Evolutionary conservation across 116 monocot species (phyloP).

Genomic region (Cymodocea nodosa): DNA sequence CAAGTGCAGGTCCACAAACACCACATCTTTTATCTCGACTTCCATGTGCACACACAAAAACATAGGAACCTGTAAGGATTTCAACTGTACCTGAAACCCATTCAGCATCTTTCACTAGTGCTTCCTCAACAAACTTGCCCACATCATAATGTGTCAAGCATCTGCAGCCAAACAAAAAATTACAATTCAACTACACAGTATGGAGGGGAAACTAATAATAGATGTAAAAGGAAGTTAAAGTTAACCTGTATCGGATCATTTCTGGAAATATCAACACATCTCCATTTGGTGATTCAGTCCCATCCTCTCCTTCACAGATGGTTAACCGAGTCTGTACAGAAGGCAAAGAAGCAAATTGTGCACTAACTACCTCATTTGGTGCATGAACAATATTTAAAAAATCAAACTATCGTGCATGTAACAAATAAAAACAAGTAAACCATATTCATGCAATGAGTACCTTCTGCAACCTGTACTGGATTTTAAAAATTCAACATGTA

Average conservation of each 20-base stretch:
- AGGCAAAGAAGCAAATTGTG: neutral
- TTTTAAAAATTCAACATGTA: too few species aligned
- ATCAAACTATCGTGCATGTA: too few species aligned
- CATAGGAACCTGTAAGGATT: constrained; percentile 33
- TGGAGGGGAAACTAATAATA: neutral
- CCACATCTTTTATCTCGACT: constrained; percentile 62
- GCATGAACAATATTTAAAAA: too few species aligned
- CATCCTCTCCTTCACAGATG: constrained; percentile 49
- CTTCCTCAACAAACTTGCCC: constrained; percentile 57
- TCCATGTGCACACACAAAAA: constrained; percentile 77
- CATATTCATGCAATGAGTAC: too few species aligned
- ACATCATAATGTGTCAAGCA: constrained; percentile 37
- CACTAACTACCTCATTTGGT: too few species aligned
- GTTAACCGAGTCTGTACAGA: constrained; percentile 49
- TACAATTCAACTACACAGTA: neutral
- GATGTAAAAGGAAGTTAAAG: constrained; percentile 1
- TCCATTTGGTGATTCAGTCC: constrained; percentile 47
- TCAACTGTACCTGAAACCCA: constrained; percentile 31
- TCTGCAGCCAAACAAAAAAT: constrained; percentile 15
- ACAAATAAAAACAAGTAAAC: too few species aligned
- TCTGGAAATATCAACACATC: constrained; percentile 82
- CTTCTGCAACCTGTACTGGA: too few species aligned
- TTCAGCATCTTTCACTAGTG: constrained; percentile 51
- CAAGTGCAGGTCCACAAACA: constrained; percentile 51
- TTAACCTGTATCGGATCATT: constrained; percentile 65